Percentiles rank a stretch among this genome's conserved stretches.
phyloP scores from a whole-genome alignment of 768 basidiomycete species.

The Tricholoma saponaceum region DNA sequence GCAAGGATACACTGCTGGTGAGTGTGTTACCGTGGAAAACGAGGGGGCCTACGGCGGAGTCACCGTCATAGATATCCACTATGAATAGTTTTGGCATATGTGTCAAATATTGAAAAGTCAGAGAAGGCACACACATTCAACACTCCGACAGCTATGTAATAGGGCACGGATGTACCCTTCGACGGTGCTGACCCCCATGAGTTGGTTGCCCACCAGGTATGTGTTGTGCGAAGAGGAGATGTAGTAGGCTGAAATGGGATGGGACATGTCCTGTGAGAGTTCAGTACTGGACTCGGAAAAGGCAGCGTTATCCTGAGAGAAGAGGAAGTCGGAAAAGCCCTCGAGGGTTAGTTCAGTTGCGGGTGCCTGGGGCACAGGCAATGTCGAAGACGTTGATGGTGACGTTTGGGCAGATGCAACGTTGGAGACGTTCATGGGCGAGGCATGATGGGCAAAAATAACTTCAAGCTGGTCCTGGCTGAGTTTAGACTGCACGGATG shows the following conservation, averaged over 20 bases:
- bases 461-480: slow-evolving; percentile 3
- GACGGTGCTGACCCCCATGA: slow-evolving; percentile 83
- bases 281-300: slow-evolving; percentile 37
- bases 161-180: slow-evolving; percentile 93
- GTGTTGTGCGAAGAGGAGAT: slow-evolving; percentile 93
- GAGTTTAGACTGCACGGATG: slow-evolving; percentile 1
- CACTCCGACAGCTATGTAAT: slow-evolving; percentile 86
- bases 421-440: not conserved
- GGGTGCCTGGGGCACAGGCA: slow-evolving; percentile 1
- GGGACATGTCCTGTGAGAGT: slow-evolving; percentile 82
- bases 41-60: slow-evolving; percentile 60
- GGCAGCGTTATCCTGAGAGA: slow-evolving; percentile 71
- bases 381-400: slow-evolving; percentile 4
- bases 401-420: slow-evolving; percentile 13
- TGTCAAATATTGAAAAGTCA: not conserved
- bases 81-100: not conserved
- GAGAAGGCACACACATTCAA: slow-evolving; percentile 64
- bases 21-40: slow-evolving; percentile 89
- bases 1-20: slow-evolving; percentile 76
- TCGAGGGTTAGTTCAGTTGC: slow-evolving; percentile 45
- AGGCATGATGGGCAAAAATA: slow-evolving; percentile 11
- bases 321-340: slow-evolving; percentile 73
- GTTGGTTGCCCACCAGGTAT: slow-evolving; percentile 82
- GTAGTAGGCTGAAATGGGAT: slow-evolving; percentile 82
- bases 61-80: slow-evolving; percentile 96